Percentiles rank a stretch among this genome's conserved stretches.
Conservation (phyloP, 2,329 filamentous ascomycete genomes). For the Microcera coccophila region DNA sequence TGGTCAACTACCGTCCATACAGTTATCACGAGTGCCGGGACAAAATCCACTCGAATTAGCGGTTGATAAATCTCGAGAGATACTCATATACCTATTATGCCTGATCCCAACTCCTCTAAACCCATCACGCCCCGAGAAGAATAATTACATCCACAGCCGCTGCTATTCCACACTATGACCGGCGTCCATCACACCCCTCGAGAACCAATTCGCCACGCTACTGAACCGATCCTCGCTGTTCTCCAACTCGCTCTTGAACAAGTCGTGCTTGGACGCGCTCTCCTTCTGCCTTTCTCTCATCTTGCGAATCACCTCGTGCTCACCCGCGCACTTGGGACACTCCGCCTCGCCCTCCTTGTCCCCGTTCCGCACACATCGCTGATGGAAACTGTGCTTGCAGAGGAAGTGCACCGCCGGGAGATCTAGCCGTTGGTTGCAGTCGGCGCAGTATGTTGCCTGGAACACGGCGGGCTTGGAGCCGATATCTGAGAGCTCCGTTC, state of each 20-base stretch:
- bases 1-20: no score
- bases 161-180: constrained; percentile 34
- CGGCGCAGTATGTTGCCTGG: constrained; percentile 81
- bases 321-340: constrained; percentile 78
- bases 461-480: constrained; percentile 80
- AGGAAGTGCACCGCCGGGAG: constrained; percentile 92
- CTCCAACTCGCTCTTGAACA: constrained; percentile 78
- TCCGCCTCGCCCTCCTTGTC: constrained; percentile 62
- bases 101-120: neutral
- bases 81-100: no score
- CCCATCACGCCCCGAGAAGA: no score
- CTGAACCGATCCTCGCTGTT: constrained; percentile 78
- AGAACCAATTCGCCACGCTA: constrained; percentile 94
- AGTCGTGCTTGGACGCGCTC: constrained; percentile 78
- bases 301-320: constrained; percentile 83
- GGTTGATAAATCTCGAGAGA: no score
- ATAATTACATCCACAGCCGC: constrained; percentile 6
- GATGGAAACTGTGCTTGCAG: constrained; percentile 96
- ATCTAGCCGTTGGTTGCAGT: constrained; percentile 74
- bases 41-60: no score
- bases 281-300: constrained; percentile 85
- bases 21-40: no score
- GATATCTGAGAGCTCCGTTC: constrained; percentile 73
- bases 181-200: constrained; percentile 78
- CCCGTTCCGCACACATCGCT: constrained; percentile 66